Conservation (phyloP, 306 rosid genomes). For the Alnus glutinosa region DNA sequence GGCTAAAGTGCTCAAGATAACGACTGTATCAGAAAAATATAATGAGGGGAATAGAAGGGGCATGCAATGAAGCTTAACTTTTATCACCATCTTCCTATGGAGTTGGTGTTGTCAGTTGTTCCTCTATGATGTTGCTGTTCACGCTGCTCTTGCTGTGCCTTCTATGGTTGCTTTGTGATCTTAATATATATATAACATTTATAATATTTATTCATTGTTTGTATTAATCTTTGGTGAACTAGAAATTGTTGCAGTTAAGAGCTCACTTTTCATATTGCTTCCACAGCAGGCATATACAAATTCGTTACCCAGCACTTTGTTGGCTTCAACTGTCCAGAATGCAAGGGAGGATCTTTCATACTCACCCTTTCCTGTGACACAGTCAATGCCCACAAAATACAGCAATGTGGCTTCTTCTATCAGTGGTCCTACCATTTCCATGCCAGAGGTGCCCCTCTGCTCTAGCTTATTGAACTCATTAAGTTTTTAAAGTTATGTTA, state of each 20-base stretch:
- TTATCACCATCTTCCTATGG: not conserved
- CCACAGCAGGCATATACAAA: slow-evolving; percentile 74
- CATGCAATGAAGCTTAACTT: slow-evolving; percentile 17
- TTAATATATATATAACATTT: not conserved
- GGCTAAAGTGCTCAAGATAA: not conserved
- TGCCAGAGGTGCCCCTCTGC: slow-evolving; percentile 75
- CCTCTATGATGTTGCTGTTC: not conserved
- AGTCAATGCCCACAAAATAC: slow-evolving; percentile 76
- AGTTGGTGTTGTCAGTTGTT: not conserved
- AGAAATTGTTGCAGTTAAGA: not conserved
- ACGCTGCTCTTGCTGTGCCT: not conserved
- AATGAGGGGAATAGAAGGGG: not conserved
- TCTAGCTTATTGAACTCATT: slow-evolving; percentile 14
- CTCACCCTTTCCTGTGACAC: slow-evolving; percentile 85
- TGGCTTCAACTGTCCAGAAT: slow-evolving; percentile 78
- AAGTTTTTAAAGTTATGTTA: slow-evolving; percentile 17
- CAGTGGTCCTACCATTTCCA: slow-evolving; percentile 75
- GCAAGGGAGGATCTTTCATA: slow-evolving; percentile 86
- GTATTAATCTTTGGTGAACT: not conserved
- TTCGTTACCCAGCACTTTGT: slow-evolving; percentile 77
- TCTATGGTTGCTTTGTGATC: not conserved
- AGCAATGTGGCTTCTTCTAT: slow-evolving; percentile 79
- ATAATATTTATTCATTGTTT: no score
- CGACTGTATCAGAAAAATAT: not conserved
- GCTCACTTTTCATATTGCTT: slow-evolving; percentile 17